Base-by-base conservation (phyloP, 441 rosid species). In the Daphne laureola region DNA sequence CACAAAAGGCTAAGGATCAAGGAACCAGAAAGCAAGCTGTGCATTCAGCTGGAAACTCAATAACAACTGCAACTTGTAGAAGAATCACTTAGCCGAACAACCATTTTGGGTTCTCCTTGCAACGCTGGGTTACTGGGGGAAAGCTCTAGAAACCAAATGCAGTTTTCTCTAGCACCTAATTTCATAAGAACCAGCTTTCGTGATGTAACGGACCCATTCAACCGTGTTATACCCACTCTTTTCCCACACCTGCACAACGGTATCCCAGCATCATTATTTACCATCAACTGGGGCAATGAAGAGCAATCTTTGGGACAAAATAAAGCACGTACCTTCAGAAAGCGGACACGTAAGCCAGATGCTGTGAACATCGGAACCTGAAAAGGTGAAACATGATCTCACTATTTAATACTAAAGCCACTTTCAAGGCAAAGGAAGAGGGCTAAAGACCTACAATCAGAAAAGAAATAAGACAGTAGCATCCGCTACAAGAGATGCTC, bases 321-420 rank as follows among this genome's bases (percentile, higher is more conserved):
- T 2, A 54, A 16, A 62, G 44, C 43, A 43, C 13, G 41, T 62
- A 93, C 98, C 97, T 93, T 93, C 38, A 90, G 96, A 62, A 93
- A 93, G 43, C 99, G 90, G 57, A 93, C 99, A 2, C 99, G 93
- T 75, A 93, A 66, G 61, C 99, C 96, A 42, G 97, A 93, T 58
- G 99, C 97, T 31, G 99, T 93, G 55, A 93, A 93, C 99, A 93
- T 93, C 40, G 98, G 98, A 61, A 93, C 97, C 98, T 92, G 81
- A 38, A 59, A 59, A 18, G 58, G 44, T 41, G 47, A 50, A 21
- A 9, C 1, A 31, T 8, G 38, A 31, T 31, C 36, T 31, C 38
- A 31, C 38, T 5, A 31, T 4, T 31, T 31, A 31, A 31, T 31
- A 31, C 38, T 8, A 31, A 31, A 5, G 38, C 38, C 11, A 8